phyloP scores from a whole-genome alignment of 129 eudicot species.

The Centella asiatica region DNA sequence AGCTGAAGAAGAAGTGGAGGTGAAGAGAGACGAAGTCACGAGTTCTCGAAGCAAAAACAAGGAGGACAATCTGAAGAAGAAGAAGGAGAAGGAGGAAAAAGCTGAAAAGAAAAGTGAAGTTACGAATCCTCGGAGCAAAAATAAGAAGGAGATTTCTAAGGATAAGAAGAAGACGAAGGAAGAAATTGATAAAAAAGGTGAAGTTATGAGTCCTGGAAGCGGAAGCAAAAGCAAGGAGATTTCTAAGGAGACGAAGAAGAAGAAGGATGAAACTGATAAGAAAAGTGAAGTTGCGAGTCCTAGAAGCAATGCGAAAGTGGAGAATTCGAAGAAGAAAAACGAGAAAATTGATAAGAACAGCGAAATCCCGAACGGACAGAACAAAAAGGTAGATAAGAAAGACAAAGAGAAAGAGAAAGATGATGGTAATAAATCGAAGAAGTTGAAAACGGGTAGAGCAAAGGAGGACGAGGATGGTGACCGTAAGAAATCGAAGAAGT shows the following conservation, averaged over 20 bases:
- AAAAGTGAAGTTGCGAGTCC: constrained; percentile 2
- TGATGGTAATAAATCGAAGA: not conserved
- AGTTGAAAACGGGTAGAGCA: not conserved
- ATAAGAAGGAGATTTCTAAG: no score
- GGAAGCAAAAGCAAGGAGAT: no score
- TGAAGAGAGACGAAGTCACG: not conserved
- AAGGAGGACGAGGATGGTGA: not conserved
- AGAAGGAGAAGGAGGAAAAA: no score
- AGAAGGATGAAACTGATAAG: not conserved
- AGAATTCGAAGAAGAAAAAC: constrained; percentile 8
- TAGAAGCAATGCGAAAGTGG: not conserved
- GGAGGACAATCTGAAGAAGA: no score
- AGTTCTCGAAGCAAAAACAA: not conserved
- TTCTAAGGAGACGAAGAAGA: not conserved
- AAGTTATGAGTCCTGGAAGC: not conserved
- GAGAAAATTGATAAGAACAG: constrained; percentile 5
- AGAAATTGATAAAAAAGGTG: not conserved
- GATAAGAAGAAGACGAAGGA: no score
- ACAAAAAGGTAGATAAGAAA: not conserved
- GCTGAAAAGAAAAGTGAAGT: no score
- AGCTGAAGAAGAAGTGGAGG: not conserved
- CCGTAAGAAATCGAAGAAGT: no score
- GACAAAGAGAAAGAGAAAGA: no score
- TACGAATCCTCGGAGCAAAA: no score
- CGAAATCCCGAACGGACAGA: not conserved